These are phyloP conservation scores for Metschnikowia dekortorum DNA, from an alignment of 805 yeast species.

Conservation along the genomic window DNA sequence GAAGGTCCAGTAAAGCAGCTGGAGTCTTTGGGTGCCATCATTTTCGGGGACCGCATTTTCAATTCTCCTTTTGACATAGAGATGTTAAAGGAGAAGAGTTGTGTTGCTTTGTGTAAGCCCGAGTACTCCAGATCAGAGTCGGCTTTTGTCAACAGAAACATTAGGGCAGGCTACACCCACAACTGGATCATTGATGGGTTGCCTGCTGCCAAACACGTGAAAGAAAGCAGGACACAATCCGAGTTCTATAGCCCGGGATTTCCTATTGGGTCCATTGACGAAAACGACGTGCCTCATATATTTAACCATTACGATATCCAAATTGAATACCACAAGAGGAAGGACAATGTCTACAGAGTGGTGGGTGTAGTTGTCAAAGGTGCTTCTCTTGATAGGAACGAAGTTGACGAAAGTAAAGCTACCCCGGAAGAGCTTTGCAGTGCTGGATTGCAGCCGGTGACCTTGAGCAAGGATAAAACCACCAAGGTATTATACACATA, in stretches of 20 bases:
- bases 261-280: conserved; percentile 68
- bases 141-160: conserved; percentile 70
- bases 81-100: conserved; percentile 69
- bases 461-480: conserved; percentile 45
- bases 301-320: conserved; percentile 76
- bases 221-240: conserved; percentile 54
- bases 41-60: conserved; percentile 94
- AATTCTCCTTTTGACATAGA: conserved; percentile 81
- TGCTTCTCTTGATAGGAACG: conserved; percentile 43
- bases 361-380: conserved; percentile 87
- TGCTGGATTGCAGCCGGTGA: conserved; percentile 37
- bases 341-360: conserved; percentile 66
- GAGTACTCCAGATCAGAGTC: conserved; percentile 64
- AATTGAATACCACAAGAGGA: conserved; percentile 79
- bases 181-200: conserved; percentile 95
- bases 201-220: conserved; percentile 72
- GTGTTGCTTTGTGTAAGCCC: conserved; percentile 62
- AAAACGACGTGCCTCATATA: conserved; percentile 52
- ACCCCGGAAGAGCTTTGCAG: conserved; percentile 27
- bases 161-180: conserved; percentile 77
- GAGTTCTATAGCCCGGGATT: conserved; percentile 78
- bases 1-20: conserved; percentile 67
- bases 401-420: conserved; percentile 18
- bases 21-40: conserved; percentile 86
- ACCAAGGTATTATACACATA: conserved; percentile 74